These are phyloP conservation scores for Trametes cingulata DNA, from an alignment of 768 basidiomycete genomes.

Conservation along the genomic window DNA sequence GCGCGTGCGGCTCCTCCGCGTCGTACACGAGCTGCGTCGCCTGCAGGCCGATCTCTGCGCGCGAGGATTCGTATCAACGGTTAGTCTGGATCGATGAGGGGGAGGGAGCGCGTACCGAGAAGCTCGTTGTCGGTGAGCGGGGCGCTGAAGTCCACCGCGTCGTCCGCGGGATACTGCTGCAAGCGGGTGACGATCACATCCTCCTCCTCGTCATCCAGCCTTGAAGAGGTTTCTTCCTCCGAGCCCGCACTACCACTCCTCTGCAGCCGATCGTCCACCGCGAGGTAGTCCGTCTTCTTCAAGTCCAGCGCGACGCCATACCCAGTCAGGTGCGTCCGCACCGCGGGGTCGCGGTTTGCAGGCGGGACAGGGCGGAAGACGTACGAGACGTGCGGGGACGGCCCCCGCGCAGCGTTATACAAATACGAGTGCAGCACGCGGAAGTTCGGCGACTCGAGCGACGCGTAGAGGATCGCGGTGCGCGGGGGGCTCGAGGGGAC, in stretches of 20 bases:
- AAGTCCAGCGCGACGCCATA: constrained; percentile 92
- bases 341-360: constrained; percentile 20
- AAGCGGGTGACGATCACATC: constrained; percentile 28
- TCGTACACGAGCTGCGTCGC: constrained; percentile 73
- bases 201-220: constrained; percentile 8
- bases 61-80: too few relatives aligned
- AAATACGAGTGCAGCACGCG: constrained; percentile 69
- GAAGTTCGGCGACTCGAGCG: constrained; percentile 66
- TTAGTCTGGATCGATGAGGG: too few relatives aligned
- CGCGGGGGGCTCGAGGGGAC: constrained; percentile 49
- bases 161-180: constrained; percentile 31
- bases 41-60: constrained; percentile 69
- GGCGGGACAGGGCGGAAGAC: constrained; percentile 71
- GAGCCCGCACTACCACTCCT: constrained; percentile 15
- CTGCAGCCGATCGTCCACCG: constrained; percentile 76
- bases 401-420: constrained; percentile 45
- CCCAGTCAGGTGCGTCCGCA: constrained; percentile 65
- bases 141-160: constrained; percentile 21
- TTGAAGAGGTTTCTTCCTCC: neutral
- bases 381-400: constrained; percentile 61
- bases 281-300: constrained; percentile 97
- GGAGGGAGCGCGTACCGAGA: constrained; percentile 37
- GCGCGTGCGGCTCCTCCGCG: constrained; percentile 39
- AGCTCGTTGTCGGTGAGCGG: constrained; percentile 42
- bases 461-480: constrained; percentile 79